Evolutionary conservation across 1,284 basidiomycete genomes (phyloP), one percentile per base, ranked within the genome.

Genomic region (Trichosporon sp.): DNA sequence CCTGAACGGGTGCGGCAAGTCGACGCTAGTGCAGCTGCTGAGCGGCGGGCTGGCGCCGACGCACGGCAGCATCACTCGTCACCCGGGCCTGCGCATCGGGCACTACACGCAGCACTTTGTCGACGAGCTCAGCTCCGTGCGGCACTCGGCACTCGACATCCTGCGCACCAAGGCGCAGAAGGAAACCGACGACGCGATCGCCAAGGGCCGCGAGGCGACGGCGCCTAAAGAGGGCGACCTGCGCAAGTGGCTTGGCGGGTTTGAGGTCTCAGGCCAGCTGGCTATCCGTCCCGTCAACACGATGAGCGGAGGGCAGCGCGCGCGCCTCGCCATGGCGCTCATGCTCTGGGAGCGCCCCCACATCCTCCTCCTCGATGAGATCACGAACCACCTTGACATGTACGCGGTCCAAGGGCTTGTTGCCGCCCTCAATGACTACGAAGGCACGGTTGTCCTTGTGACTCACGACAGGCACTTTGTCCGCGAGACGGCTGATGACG

Each of bases 301-400:
- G 8, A 65, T 72, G 34, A 53, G 38, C 2, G 71, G 71, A 3
- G 71, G 89, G 7, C 89, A 90, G 74, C 87, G 88, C 77, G 83
- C 83, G 8, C 78, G 83, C 4, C 74, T 82, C 12, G 80, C 81
- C 0, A 74, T 84, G 21, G 77, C 80, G 0, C 42, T 80, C 44
- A 71, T 83, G 62, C 72, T 83, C 18, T 79, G 74, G 60, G 67
- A 74, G 6, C 75, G 75, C 1, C 83, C 83, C 1, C 75, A 80
- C 47, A 69, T 83, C 0, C 70, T 84, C 70, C 83, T 90, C 2
- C 80, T 91, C 8, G 89, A 91, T 75, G 89, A 90, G 77, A 86
- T 89, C 15, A 89, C 89, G 27, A 90, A 90, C 21, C 90, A 92
- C 80, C 81, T 91, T 42, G 90, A 91, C 77, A 85, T 86, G 67